Base-by-base conservation (phyloP, 2,329 filamentous ascomycete genomes). In the Diplodia sapinea region DNA sequence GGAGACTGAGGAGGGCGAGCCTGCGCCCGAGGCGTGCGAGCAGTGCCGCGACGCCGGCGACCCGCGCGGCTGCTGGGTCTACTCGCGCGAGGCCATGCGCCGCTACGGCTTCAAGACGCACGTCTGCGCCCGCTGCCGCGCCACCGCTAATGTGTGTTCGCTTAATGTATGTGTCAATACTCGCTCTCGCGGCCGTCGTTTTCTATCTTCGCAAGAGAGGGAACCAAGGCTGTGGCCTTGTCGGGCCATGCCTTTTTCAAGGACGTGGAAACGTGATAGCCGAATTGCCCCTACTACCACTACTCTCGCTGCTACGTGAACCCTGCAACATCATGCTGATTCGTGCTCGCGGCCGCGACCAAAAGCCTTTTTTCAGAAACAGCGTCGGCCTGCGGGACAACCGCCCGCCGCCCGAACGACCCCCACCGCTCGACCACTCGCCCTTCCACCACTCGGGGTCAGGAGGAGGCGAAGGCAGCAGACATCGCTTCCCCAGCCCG, bases 61-160 rank as follows among this genome's bases (percentile, higher is more conserved):
- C n/a, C n/a, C 33, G 15, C 36, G 33, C 11, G 33, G 40, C 12
- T 65, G 62, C 51, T 43, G 62, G 49, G 62, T 65, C 23, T 65
- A 65, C 62, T 38, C 59, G 29, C 26, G 59, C 17, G 59, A 63
- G 17, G 59, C 59, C 29, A 50, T 63, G 59, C 43, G 59, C 13
- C 59, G 59, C 15, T 51, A 63, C 47, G 59, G 59, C 43, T 63
- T 63, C 59, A 63, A 63, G 59, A 63, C 59, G 47, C 59, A 63
- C n/a, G 59, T 63, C 13, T 63, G 59, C 47, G 59, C 59, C 29
- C 33, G 36, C 29, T 63, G 59, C 13, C 59, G 59, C 29, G 59
- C 59, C 17, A 63, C 43, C 11, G 59, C 59, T 13, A 63, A 63
- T 4, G 59, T 63, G 43, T 63, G 59, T n/a, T 63, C 59, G 59